phyloP scores from a whole-genome alignment of 2,329 filamentous ascomycete genomes.

The Teratosphaeria destructans region DNA sequence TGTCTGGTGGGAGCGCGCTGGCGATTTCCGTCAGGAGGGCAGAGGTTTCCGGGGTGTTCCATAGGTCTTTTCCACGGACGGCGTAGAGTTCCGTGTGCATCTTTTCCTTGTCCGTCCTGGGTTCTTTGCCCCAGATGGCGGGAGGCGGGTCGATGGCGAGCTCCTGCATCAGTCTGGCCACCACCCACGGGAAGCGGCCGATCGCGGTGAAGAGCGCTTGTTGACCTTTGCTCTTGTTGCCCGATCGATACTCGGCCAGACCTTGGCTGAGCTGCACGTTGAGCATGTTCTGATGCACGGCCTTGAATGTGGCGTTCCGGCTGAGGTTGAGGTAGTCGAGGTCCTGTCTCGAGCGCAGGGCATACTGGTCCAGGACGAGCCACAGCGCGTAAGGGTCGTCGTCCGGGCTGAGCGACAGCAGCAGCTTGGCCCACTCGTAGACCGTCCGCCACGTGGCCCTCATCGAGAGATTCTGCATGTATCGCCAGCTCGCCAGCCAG shows the following conservation, averaged over 20 bases:
- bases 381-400: constrained; percentile 74
- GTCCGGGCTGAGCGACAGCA: constrained; percentile 61
- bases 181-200: constrained; percentile 71
- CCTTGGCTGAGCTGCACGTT: constrained; percentile 69
- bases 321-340: constrained; percentile 65
- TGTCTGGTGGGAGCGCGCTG: constrained; percentile 37
- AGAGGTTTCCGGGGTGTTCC: constrained; percentile 67
- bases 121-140: constrained; percentile 69
- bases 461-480: constrained; percentile 72
- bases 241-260: constrained; percentile 63
- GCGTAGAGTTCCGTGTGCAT: constrained; percentile 70
- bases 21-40: constrained; percentile 60
- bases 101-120: constrained; percentile 53
- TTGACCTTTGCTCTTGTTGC: constrained; percentile 55
- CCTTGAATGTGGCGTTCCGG: constrained; percentile 39
- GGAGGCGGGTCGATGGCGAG: constrained; percentile 68
- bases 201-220: constrained; percentile 58
- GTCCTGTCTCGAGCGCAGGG: constrained; percentile 68
- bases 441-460: constrained; percentile 92
- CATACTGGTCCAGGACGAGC: constrained; percentile 72
- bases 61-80: constrained; percentile 66
- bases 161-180: constrained; percentile 67
- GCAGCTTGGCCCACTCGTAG: constrained; percentile 83
- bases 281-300: constrained; percentile 45
- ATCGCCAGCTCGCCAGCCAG: constrained; percentile 81